Evolutionary conservation across 2,329 filamentous ascomycete species (phyloP), one percentile per base, ranked within the genome.

Genomic region (Aspergillus niger): DNA sequence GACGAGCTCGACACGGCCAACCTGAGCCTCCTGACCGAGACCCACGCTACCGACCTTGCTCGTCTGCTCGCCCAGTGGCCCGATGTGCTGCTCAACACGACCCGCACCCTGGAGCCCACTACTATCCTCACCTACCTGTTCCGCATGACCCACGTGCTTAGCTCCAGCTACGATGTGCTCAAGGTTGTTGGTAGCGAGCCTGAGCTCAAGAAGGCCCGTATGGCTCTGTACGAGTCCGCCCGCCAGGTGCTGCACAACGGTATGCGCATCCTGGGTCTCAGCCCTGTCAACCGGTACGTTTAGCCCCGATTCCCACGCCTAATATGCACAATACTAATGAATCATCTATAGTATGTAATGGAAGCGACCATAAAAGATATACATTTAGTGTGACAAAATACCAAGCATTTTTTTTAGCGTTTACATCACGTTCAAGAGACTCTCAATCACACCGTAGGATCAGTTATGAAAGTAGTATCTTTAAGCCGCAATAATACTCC

Each of bases 121-220:
- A 88, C 86, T 0, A 82, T 89, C n/a, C 76, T 90, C 28, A 85
- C 82, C 1, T 90, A 90, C 69, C 76, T 90, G 48, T 89, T 89
- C 80, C 85, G 85, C 76, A 86, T 89, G 83, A 83, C 85, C 15
- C 86, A 88, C 73, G 78, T 82, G 65, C 74, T 89, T 57, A 86
- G 82, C 71, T 85, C 82, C 17, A 84, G 84, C 66, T 88, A 89
- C 72, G 86, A 88, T 67, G 81, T 85, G 59, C 77, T 89, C 60
- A 84, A 86, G 70, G 85, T 89, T 30, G 80, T 88, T 51, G 84
- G 84, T 51, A 84, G 82, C 52, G 86, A 87, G 67, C 78, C 77
- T 22, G 82, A 85, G 67, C 74, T 86, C 63, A 84, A 83, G 73
- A 79, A 83, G 70, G 85, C 86, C 8, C 78, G 87, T 64, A 81